Evolutionary conservation across 1,284 basidiomycete genomes (phyloP), one percentile per base, ranked within the genome.

Genomic region (Naganishia sp.): DNA sequence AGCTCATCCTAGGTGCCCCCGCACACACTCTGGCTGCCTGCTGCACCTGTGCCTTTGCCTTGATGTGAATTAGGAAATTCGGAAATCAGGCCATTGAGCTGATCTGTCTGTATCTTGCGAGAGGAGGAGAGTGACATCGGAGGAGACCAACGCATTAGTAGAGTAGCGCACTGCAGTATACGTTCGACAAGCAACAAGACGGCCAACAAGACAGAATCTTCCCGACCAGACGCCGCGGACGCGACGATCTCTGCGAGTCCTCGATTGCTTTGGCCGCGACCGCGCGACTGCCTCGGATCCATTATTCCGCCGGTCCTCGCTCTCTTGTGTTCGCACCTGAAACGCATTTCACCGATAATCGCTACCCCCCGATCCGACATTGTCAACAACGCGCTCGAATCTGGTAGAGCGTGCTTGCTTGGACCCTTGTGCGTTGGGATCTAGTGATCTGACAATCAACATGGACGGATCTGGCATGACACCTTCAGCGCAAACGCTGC

Each of bases 401-500:
- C 11, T 33, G 33, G 33, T 21, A 3, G 15, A 36, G n/a, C 21
- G 6, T 52, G 9, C 36, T 33, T 42, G 21, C 9, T 43, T 36
- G 48, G 50, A 7, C 2, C 36, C 4, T 39, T 13, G 36, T 42
- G 36, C 25, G 57, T 42, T 33, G 25, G 28, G 21, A 36, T 53
- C 52, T 7, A 53, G 31, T 33, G 28, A 1, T 18, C 16, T 53
- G 11, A 31, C 25, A 6, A 7, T 23, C 57, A 60, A 15, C 25
- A 61, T 61, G 59, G 59, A 61, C 46, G 59, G 59, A 25, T 50
- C 59, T 43, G 59, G 59, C 15, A 61, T 61, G 59, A 61, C 48
- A 23, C 59, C 59, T 52, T 61, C 59, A 10, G 59, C 59, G n/a
- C 59, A 61, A 39, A 61, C 59, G 13, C 36, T 61, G 48, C 59